These are phyloP conservation scores for Aegilops tauschii DNA, from an alignment of 176 grass and related monocot genomes.

Conservation along the genomic window DNA sequence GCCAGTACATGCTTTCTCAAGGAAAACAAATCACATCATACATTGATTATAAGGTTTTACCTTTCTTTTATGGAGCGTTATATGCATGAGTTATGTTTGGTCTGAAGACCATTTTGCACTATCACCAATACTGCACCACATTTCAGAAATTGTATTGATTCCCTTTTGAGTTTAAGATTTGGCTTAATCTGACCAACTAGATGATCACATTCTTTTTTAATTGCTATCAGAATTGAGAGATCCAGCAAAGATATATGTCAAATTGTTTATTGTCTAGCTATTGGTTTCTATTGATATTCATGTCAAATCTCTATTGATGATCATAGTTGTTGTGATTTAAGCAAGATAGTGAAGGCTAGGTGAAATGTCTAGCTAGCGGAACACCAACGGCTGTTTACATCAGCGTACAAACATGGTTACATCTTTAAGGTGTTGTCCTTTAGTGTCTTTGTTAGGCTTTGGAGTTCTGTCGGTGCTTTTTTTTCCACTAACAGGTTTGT, in stretches of 20 bases:
- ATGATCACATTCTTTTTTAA: background rate
- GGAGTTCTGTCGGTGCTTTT: too few relatives aligned
- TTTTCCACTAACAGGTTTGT: too few relatives aligned
- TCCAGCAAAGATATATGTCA: background rate
- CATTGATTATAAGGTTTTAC: background rate
- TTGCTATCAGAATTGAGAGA: background rate
- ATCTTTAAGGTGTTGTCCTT: too few relatives aligned
- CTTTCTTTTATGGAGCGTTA: background rate
- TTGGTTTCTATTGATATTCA: background rate
- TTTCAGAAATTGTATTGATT: background rate
- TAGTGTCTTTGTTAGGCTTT: too few relatives aligned
- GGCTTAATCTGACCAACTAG: background rate
- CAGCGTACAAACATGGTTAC: too few relatives aligned
- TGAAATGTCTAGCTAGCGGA: too few relatives aligned
- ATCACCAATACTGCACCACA: background rate
- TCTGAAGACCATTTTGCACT: background rate
- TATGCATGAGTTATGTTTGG: background rate
- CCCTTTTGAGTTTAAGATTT: background rate
- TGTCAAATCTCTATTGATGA: background rate
- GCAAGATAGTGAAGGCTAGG: too few relatives aligned
- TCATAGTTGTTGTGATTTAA: too few relatives aligned
- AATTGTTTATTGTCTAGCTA: background rate
- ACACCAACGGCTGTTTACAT: too few relatives aligned
- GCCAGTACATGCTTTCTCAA: too few relatives aligned
- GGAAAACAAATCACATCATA: background rate